phyloP scores from a whole-genome alignment of 805 yeast genomes.

The Candida anglica region DNA sequence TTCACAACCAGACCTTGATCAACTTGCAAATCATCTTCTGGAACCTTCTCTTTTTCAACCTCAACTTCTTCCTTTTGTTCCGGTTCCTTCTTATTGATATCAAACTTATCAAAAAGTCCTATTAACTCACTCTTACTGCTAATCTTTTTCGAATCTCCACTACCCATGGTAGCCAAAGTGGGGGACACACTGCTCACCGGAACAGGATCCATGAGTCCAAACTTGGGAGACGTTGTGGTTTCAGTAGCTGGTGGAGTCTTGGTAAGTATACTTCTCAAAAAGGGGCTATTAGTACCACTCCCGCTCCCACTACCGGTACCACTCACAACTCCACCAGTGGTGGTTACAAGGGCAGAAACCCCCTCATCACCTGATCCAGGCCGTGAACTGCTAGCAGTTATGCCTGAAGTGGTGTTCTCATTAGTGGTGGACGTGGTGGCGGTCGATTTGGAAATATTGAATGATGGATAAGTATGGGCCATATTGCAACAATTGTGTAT shows the following conservation, averaged over 20 bases:
- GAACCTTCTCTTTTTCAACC: too few species aligned
- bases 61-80: conserved; percentile 6
- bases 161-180: conserved; percentile 14
- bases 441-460: conserved; percentile 34
- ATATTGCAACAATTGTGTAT: too few species aligned
- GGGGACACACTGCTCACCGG: conserved; percentile 17
- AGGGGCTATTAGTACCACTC: too few species aligned
- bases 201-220: conserved; percentile 6
- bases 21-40: too few species aligned
- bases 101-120: conserved; percentile 34
- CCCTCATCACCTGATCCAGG: neutral
- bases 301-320: conserved; percentile 14
- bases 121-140: conserved; percentile 18
- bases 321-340: neutral
- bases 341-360: neutral
- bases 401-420: conserved; percentile 19
- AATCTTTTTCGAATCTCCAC: conserved; percentile 5
- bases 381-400: too few species aligned
- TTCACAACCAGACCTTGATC: too few species aligned
- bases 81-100: conserved; percentile 14
- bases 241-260: neutral
- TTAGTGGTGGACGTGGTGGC: conserved; percentile 42
- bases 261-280: neutral
- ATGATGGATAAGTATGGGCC: conserved; percentile 15
- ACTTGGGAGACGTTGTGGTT: conserved; percentile 4